These are phyloP conservation scores for Hypoxylon sp. DNA, from an alignment of 2,329 filamentous ascomycete species.

Conservation along the genomic window DNA sequence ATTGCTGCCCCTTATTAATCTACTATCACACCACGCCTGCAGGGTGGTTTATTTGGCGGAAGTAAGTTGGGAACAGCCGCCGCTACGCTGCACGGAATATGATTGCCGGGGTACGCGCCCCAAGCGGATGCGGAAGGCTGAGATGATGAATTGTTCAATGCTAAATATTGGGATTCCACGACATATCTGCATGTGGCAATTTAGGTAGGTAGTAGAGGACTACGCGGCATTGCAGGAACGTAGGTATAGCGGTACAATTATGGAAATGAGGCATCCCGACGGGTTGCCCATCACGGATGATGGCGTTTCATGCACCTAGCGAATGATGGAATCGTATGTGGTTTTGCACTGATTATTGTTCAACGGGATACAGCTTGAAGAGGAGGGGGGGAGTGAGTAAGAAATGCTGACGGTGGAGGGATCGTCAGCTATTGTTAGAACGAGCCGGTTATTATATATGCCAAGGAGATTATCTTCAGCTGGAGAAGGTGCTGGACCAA, in stretches of 20 bases:
- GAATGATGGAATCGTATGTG: background rate
- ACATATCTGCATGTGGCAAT: slow-evolving; percentile 12
- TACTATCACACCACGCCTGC: slow-evolving; percentile 29
- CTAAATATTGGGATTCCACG: slow-evolving; percentile 2
- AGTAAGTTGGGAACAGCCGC: slow-evolving; percentile 25
- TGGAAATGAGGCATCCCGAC: background rate
- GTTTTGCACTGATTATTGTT: slow-evolving; percentile 8
- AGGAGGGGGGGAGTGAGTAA: slow-evolving; percentile 3
- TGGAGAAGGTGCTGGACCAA: slow-evolving; percentile 19
- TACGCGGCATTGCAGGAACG: slow-evolving; percentile 15
- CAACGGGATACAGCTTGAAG: slow-evolving; percentile 7
- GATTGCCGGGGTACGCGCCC: slow-evolving; percentile 24
- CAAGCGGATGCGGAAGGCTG: slow-evolving; percentile 30
- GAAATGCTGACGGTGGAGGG: slow-evolving; percentile 8
- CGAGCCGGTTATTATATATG: slow-evolving; percentile 25
- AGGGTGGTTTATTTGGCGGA: slow-evolving; percentile 22
- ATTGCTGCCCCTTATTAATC: background rate
- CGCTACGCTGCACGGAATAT: slow-evolving; percentile 27
- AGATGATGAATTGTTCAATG: slow-evolving; percentile 14
- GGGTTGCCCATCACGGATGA: background rate
- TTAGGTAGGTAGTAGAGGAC: slow-evolving; percentile 24
- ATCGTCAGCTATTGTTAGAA: slow-evolving; percentile 17
- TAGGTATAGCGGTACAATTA: slow-evolving; percentile 1
- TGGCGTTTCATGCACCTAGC: slow-evolving; percentile 9
- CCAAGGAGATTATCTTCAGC: slow-evolving; percentile 35